Percentiles rank a stretch among this genome's conserved stretches.
phyloP scores from a whole-genome alignment of 2,329 filamentous ascomycete genomes.

The Cryphonectria parasitica region DNA sequence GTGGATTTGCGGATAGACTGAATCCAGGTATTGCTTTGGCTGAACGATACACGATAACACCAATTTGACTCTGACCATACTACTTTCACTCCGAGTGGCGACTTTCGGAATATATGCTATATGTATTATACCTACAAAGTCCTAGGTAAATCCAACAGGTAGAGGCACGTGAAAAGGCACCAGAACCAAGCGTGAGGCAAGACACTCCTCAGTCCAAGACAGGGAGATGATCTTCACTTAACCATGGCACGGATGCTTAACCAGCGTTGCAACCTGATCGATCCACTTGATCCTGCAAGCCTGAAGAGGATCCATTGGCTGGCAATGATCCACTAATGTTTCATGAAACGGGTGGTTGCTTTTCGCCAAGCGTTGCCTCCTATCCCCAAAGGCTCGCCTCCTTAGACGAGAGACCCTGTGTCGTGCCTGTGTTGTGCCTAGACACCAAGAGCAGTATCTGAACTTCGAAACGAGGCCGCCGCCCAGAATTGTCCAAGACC shows the following conservation, averaged over 20 bases:
- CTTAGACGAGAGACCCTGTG: not conserved
- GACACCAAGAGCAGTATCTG: not conserved
- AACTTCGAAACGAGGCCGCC: not conserved
- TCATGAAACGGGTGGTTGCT: constrained; percentile 1
- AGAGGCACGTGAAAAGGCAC: not conserved
- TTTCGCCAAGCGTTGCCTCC: not conserved
- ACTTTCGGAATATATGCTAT: too few relatives aligned
- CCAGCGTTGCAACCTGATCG: not conserved
- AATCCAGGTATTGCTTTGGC: not conserved
- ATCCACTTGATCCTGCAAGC: constrained; percentile 3
- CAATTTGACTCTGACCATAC: not conserved
- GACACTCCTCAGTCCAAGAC: not conserved
- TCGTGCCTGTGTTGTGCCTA: not conserved
- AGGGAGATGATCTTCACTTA: not conserved
- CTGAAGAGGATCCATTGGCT: not conserved
- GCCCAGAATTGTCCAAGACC: not conserved
- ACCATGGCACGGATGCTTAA: not conserved
- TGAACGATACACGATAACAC: too few relatives aligned
- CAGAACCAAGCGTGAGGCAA: not conserved
- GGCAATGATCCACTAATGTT: constrained; percentile 7
- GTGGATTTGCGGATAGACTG: not conserved
- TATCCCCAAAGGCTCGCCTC: not conserved
- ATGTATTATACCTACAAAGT: too few relatives aligned
- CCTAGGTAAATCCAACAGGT: not conserved
- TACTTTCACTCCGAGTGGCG: not conserved